A percentile compares a stretch with the other conserved stretches of the same genome.
These are phyloP conservation scores for Epichloe typhina DNA, from an alignment of 2,329 filamentous ascomycete species.

Conservation along the genomic window DNA sequence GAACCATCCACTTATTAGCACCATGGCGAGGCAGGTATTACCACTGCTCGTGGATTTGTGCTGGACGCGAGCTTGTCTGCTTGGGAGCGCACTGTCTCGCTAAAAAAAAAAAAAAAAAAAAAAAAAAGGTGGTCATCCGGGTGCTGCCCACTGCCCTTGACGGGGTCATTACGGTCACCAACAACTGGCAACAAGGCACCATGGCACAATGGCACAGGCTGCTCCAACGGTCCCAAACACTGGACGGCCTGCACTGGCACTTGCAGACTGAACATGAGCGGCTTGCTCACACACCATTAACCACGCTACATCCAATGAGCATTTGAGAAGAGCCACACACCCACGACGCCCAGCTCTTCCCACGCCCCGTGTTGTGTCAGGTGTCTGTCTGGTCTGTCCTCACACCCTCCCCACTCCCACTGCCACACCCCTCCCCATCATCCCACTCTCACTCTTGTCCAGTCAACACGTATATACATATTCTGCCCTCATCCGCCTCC, in stretches of 20 bases:
- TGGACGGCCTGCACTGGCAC: no score
- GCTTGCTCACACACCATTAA: constrained; percentile 2
- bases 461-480: constrained; percentile 8
- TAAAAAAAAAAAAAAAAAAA: not conserved
- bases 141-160: not conserved
- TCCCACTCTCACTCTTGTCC: no score
- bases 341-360: not conserved
- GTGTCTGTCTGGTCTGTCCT: not conserved
- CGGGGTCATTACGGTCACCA: not conserved
- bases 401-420: constrained; percentile 1
- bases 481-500: constrained; percentile 10
- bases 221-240: no score
- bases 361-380: not conserved
- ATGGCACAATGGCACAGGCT: not conserved
- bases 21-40: not conserved
- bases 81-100: no score
- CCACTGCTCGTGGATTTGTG: no score
- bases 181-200: not conserved
- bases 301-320: not conserved
- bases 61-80: no score
- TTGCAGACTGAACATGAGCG: not conserved
- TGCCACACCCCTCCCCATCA: not conserved
- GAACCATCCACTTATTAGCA: not conserved
- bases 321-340: not conserved
- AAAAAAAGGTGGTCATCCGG: not conserved